phyloP scores from a whole-genome alignment of 2,329 filamentous ascomycete species.

The Lecanicillium sp. region DNA sequence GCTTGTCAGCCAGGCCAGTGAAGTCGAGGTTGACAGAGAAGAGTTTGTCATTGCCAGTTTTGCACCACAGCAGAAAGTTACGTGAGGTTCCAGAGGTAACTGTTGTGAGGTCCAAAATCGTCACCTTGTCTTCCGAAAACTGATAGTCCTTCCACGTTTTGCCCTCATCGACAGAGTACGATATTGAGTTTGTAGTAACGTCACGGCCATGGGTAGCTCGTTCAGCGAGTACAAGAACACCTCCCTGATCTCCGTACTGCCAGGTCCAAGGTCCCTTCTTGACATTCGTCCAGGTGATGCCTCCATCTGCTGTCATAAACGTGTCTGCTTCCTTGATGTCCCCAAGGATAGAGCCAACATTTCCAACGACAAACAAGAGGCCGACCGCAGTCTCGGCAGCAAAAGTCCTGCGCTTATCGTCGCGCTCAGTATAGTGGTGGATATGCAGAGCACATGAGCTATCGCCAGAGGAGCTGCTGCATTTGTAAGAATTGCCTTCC shows the following conservation, averaged over 20 bases:
- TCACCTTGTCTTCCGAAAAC: constrained; percentile 65
- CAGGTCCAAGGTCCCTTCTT: constrained; percentile 87
- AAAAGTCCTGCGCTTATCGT: constrained; percentile 75
- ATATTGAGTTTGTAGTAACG: constrained; percentile 59
- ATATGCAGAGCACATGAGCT: constrained; percentile 80
- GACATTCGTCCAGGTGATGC: constrained; percentile 76
- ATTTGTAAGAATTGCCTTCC: constrained; percentile 64
- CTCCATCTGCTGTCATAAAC: constrained; percentile 87
- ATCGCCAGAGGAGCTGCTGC: constrained; percentile 49
- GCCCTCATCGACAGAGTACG: constrained; percentile 78
- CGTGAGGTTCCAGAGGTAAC: constrained; percentile 81
- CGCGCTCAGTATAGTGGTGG: constrained; percentile 89
- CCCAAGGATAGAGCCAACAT: constrained; percentile 68
- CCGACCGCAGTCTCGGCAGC: constrained; percentile 84
- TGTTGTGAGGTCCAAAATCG: constrained; percentile 75
- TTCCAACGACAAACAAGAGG: constrained; percentile 84
- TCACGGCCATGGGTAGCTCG: constrained; percentile 59
- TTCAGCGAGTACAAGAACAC: constrained; percentile 80
- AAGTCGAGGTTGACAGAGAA: constrained; percentile 86
- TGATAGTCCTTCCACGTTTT: constrained; percentile 67
- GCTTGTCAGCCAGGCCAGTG: constrained; percentile 63
- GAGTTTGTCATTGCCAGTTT: constrained; percentile 45
- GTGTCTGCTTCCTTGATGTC: constrained; percentile 70
- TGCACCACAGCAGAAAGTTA: constrained; percentile 88
- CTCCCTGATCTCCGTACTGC: constrained; percentile 94